A percentile compares a stretch with the other conserved stretches of the same genome.
These are phyloP conservation scores for Wickerhamiella kazuoi DNA, from an alignment of 805 yeast species.

Conservation along the genomic window DNA sequence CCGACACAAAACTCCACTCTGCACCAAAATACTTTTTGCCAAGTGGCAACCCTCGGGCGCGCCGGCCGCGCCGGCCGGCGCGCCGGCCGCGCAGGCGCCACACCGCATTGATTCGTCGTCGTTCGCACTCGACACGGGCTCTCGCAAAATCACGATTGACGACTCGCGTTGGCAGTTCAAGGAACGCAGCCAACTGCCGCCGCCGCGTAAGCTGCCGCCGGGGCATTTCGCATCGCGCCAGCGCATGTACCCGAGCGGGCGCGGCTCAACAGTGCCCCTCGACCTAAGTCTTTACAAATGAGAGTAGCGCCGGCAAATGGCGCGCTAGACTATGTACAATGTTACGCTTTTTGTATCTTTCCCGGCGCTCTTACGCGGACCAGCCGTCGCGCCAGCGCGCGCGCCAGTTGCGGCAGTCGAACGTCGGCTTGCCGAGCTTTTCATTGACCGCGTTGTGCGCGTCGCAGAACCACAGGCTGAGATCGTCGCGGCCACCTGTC, in stretches of 20 bases:
- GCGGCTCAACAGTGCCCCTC: conserved; percentile 83
- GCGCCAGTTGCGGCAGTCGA: conserved; percentile 81
- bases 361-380: conserved; percentile 31
- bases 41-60: conserved; percentile 32
- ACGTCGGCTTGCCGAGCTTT: conserved; percentile 68
- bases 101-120: background rate
- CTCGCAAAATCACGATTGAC: conserved; percentile 32
- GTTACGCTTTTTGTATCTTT: background rate
- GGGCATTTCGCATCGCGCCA: conserved; percentile 42
- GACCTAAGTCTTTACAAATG: conserved; percentile 30
- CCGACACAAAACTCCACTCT: conserved; percentile 73
- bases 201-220: conserved; percentile 38
- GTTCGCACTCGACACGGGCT: background rate
- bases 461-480: conserved; percentile 82
- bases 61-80: conserved; percentile 9
- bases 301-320: background rate
- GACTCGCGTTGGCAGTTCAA: conserved; percentile 57
- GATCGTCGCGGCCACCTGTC: conserved; percentile 39
- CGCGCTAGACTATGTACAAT: background rate
- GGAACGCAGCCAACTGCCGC: conserved; percentile 56
- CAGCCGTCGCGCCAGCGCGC: conserved; percentile 92
- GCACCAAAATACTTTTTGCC: conserved; percentile 62
- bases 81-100: conserved; percentile 7
- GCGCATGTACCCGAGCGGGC: conserved; percentile 85
- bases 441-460: conserved; percentile 90